Evolutionary conservation across 768 basidiomycete species (phyloP).

Genomic region (Rhizopogon vulgaris): DNA sequence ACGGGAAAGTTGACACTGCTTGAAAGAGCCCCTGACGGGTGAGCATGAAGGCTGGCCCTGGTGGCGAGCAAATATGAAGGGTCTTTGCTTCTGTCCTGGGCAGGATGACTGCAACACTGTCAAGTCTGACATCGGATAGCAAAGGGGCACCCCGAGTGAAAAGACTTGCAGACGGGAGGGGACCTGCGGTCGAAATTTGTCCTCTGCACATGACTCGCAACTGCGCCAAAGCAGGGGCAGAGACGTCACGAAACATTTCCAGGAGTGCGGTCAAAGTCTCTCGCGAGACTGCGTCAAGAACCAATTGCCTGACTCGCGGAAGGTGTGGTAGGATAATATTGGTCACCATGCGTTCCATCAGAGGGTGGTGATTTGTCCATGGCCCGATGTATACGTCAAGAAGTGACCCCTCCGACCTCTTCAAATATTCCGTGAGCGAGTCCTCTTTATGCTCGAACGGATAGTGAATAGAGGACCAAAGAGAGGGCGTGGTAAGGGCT

Average conservation of each 20-base stretch:
- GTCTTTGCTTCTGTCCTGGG: constrained; percentile 15
- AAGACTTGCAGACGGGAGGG: constrained; percentile 15
- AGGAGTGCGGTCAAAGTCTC: constrained; percentile 21
- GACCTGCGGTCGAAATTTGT: constrained; percentile 20
- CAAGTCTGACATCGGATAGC: constrained; percentile 27
- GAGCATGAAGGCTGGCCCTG: constrained; percentile 26
- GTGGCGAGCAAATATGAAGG: constrained; percentile 28
- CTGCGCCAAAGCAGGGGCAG: constrained; percentile 20
- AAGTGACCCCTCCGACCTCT: constrained; percentile 22
- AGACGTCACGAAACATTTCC: constrained; percentile 17
- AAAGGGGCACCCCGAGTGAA: constrained; percentile 27
- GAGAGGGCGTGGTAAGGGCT: constrained; percentile 25
- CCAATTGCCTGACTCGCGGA: constrained; percentile 21
- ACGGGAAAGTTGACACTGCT: constrained; percentile 14
- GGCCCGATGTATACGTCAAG: constrained; percentile 28
- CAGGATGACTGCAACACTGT: constrained; percentile 22
- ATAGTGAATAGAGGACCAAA: constrained; percentile 30
- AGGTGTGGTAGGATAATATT: constrained; percentile 24
- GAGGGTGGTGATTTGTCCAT: constrained; percentile 25
- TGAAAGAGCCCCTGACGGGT: constrained; percentile 18
- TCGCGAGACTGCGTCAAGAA: constrained; percentile 24
- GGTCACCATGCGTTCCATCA: constrained; percentile 18
- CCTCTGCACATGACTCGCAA: constrained; percentile 26
- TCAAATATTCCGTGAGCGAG: constrained; percentile 27
- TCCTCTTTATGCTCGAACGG: constrained; percentile 23